A percentile compares a stretch with the other conserved stretches of the same genome.
Evolutionary conservation across 2,329 filamentous ascomycete species (phyloP).

Genomic region (Verticillium isaacii): DNA sequence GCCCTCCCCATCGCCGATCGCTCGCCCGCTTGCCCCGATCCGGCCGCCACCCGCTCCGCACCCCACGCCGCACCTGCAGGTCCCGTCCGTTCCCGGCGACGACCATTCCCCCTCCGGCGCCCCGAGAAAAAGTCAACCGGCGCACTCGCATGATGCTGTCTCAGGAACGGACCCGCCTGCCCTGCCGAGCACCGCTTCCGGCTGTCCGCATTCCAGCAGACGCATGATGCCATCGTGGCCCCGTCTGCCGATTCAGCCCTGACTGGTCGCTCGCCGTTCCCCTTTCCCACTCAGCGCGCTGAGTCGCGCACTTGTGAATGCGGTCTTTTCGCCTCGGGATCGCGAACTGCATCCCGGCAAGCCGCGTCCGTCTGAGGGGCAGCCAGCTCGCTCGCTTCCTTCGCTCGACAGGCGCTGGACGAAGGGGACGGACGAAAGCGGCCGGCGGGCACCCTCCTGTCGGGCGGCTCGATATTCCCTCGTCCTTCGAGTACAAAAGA

Average conservation of each 20-base stretch:
- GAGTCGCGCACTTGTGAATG: not conserved
- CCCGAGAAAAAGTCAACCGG: not conserved
- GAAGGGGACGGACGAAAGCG: not conserved
- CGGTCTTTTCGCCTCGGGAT: not conserved
- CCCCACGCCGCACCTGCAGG: not conserved
- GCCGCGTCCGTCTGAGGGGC: not conserved
- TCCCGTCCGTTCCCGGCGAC: not conserved
- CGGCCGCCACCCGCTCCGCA: not conserved
- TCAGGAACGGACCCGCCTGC: not conserved
- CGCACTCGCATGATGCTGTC: not conserved
- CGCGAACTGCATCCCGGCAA: not conserved
- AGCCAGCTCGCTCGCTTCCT: not conserved
- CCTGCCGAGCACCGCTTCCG: not conserved
- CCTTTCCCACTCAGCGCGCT: not conserved
- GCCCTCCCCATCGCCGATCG: not conserved
- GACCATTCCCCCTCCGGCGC: not conserved
- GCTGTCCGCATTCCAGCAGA: not conserved
- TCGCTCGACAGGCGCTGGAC: not conserved
- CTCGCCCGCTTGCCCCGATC: not conserved
- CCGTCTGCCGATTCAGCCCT: not conserved
- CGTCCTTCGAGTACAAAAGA: not conserved
- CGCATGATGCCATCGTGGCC: not conserved
- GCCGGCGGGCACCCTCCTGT: not conserved
- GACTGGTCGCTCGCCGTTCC: not conserved
- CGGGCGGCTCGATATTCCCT: not conserved